Base-by-base conservation (phyloP, 192 early-diverging fungal species). In the Linnemannia hyalina region DNA sequence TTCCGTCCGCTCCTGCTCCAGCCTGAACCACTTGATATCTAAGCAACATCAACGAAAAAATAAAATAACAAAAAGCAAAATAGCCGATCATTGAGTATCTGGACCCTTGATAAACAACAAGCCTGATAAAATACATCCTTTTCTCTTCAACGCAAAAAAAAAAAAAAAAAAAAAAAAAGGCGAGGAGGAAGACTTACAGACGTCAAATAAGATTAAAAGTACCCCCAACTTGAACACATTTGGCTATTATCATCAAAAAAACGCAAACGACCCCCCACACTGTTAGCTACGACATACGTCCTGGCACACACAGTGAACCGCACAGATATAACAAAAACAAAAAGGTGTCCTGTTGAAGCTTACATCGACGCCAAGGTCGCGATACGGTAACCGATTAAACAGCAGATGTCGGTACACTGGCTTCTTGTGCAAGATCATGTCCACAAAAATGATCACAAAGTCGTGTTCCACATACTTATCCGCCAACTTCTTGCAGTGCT, bases 401-500 rank as follows among this genome's bases (percentile, higher is more conserved):
- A 98, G 83, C 69, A 98, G 73, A 83, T 98, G 97, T 10, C 96
- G 91, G 88, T 96, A 98, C 4, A 95, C 96, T 75, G 95, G 95
- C 54, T 94, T 92, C 86, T 96, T 96, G 83, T 96, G 95, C 60
- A 98, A 90, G 20, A 97, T 83, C 96, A 98, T 95, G 88, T 98
- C 97, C 80, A 98, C 96, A 80, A 97, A 97, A 73, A 96, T 93
- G 57, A 97, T 93, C 23, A 97, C 91, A 79, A 94, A 92, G 81
- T 98, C 97, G 87, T 95, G 94, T 88, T 98, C 97, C 52, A 97
- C 92, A 89, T 98, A 98, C 82, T 96, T 96, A 92, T 98, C 97
- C 54, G 96, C 96, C 82, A 97, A 95, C 57, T 94, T 89, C 47
- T 95, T 91, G 89, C 96, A 97, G 41, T 89, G 88, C 41, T 92